phyloP scores from a whole-genome alignment of 768 basidiomycete genomes.

The Strobilomyces echinocephalus region DNA sequence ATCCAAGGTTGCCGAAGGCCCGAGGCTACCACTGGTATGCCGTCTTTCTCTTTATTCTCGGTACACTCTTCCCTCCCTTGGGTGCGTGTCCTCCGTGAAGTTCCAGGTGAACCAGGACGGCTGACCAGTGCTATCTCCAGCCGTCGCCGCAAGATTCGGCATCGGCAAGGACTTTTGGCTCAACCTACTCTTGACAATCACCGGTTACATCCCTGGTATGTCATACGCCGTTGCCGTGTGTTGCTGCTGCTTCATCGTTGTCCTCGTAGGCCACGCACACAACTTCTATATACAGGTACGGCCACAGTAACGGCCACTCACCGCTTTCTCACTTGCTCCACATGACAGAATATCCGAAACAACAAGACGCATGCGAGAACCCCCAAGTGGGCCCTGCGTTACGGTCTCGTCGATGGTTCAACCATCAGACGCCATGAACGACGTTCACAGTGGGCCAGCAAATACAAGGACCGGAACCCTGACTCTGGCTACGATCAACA shows the following conservation, averaged over 20 bases:
- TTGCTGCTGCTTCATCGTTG: slow-evolving; percentile 4
- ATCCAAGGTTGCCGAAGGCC: slow-evolving; percentile 52
- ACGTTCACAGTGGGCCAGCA: slow-evolving; percentile 82
- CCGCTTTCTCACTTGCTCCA: slow-evolving; percentile 7
- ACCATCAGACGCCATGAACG: slow-evolving; percentile 73
- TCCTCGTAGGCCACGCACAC: slow-evolving; percentile 69
- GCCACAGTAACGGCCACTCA: not conserved
- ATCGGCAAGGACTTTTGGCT: slow-evolving; percentile 89
- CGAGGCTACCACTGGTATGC: slow-evolving; percentile 77
- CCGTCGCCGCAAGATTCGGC: slow-evolving; percentile 91
- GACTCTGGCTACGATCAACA: slow-evolving; percentile 66
- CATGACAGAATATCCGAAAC: slow-evolving; percentile 80
- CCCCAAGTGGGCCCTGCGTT: slow-evolving; percentile 92
- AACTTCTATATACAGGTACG: slow-evolving; percentile 88
- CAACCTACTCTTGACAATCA: slow-evolving; percentile 82
- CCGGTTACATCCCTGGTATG: slow-evolving; percentile 84
- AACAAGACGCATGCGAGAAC: slow-evolving; percentile 90
- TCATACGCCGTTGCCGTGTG: not conserved
- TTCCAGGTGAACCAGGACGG: not conserved
- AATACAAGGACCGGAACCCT: slow-evolving; percentile 78
- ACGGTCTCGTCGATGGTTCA: slow-evolving; percentile 81
- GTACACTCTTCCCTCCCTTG: slow-evolving; percentile 87
- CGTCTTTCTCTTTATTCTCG: slow-evolving; percentile 77
- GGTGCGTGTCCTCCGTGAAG: slow-evolving; percentile 44
- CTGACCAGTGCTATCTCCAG: slow-evolving; percentile 37